Conservation (phyloP, 805 yeast genomes). For the Yamadazyma akitaensis region DNA sequence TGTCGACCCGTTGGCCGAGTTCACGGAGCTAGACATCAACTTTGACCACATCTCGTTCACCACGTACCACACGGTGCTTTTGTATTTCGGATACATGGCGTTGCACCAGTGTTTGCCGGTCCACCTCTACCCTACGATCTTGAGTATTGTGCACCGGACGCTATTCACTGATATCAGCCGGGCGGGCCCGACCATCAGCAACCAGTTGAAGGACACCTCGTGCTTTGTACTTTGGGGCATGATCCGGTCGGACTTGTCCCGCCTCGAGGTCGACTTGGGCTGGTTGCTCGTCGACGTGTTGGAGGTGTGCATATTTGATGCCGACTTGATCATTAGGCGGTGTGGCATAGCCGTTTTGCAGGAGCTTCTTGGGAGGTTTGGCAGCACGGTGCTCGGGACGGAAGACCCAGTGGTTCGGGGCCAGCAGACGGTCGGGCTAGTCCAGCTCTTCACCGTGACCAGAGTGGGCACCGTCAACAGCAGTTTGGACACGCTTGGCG, state of each 20-base stretch:
- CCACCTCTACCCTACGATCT: constrained; percentile 19
- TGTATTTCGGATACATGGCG: constrained; percentile 48
- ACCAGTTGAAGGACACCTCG: constrained; percentile 77
- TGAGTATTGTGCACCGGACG: constrained; percentile 40
- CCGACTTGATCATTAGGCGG: constrained; percentile 69
- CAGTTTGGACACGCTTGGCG: constrained; percentile 16
- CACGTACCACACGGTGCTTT: constrained; percentile 55
- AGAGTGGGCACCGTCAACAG: constrained; percentile 20
- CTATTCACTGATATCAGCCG: constrained; percentile 58
- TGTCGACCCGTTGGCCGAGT: constrained; percentile 10
- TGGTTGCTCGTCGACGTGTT: constrained; percentile 40
- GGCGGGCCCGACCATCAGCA: constrained; percentile 52
- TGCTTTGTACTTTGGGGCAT: constrained; percentile 85
- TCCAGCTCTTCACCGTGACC: constrained; percentile 56
- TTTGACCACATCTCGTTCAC: constrained; percentile 21
- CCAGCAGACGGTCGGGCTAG: constrained; percentile 42
- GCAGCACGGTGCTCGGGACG: constrained; percentile 34
- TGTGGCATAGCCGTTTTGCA: constrained; percentile 87
- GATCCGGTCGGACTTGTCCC: constrained; percentile 34
- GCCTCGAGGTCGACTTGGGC: too few relatives aligned
- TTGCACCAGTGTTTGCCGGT: constrained; percentile 26
- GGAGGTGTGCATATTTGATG: constrained; percentile 61
- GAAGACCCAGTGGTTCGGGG: constrained; percentile 20
- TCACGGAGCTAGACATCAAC: constrained; percentile 1
- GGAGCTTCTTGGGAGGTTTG: constrained; percentile 78